Percentiles rank a stretch among this genome's conserved stretches.
Conservation (phyloP, 257 asterid genomes). For the Penstemon davidsonii region DNA sequence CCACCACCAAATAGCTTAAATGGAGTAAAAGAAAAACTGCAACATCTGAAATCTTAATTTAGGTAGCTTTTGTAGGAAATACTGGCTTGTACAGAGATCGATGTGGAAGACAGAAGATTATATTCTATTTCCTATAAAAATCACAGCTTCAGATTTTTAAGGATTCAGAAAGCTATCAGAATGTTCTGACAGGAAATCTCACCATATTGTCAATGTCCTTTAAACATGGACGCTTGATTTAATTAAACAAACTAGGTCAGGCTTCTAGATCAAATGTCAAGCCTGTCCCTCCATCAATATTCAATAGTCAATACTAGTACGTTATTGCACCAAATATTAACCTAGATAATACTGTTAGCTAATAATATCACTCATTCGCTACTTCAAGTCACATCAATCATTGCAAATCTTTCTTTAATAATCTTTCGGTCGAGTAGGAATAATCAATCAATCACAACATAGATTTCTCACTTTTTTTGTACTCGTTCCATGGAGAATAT, state of each 20-base stretch:
- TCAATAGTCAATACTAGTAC: too few species aligned
- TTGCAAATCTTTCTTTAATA: not conserved
- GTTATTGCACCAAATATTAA: not conserved
- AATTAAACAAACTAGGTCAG: slow-evolving; percentile 9
- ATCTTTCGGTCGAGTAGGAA: not conserved
- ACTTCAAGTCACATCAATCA: not conserved
- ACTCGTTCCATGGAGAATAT: not conserved
- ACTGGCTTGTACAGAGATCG: not conserved
- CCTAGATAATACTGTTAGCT: not conserved
- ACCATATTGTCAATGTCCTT: slow-evolving; percentile 5
- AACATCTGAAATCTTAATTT: not conserved
- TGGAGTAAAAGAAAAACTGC: not conserved
- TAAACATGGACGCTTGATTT: not conserved
- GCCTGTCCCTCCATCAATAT: not conserved
- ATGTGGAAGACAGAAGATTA: not conserved
- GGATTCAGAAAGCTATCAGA: not conserved
- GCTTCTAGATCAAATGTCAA: slow-evolving; percentile 1
- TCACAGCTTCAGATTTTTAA: not conserved
- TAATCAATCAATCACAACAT: too few species aligned
- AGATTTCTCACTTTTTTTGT: not conserved
- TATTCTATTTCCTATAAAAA: not conserved
- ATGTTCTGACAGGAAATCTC: slow-evolving; percentile 14
- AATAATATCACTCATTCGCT: not conserved
- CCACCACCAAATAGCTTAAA: too few species aligned
- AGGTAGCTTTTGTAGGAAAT: not conserved